phyloP scores from a whole-genome alignment of 2,329 filamentous ascomycete species.

The Talaromyces sp. region DNA sequence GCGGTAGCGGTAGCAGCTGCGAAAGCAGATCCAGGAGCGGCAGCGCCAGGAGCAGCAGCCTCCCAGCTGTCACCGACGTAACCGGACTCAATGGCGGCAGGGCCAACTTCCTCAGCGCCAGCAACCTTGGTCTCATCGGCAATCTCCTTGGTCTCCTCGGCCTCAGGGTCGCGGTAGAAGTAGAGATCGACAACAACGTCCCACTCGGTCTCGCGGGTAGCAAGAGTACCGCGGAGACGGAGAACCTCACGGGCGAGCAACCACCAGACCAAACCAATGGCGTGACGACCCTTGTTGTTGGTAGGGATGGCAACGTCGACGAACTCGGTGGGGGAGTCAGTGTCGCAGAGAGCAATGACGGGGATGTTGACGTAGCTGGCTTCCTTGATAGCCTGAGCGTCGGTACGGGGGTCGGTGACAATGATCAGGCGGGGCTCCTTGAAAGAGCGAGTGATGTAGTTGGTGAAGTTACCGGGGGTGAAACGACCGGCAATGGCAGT shows the following conservation, averaged over 20 bases:
- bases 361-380: slow-evolving; percentile 99
- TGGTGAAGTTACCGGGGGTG: slow-evolving; percentile 99
- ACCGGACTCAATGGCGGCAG: slow-evolving; percentile 71
- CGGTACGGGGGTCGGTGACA: slow-evolving; percentile 98
- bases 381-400: slow-evolving; percentile 99
- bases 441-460: slow-evolving; percentile 99
- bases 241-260: slow-evolving; percentile 99
- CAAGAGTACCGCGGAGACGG: slow-evolving; percentile 93
- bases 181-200: slow-evolving; percentile 99
- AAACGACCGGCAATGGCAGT: slow-evolving; percentile 98
- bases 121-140: slow-evolving; percentile 77
- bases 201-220: slow-evolving; percentile 94
- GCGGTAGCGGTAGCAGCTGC: slow-evolving; percentile 63
- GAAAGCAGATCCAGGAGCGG: slow-evolving; percentile 60
- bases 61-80: slow-evolving; percentile 83
- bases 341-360: slow-evolving; percentile 98
- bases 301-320: slow-evolving; percentile 99
- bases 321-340: slow-evolving; percentile 98
- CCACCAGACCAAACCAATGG: slow-evolving; percentile 99
- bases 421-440: slow-evolving; percentile 99
- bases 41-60: slow-evolving; percentile 59
- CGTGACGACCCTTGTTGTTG: slow-evolving; percentile 99
- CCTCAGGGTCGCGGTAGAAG: slow-evolving; percentile 99
- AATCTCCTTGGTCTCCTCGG: slow-evolving; percentile 95
- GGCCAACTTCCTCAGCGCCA: slow-evolving; percentile 76